Base-by-base conservation (phyloP, 768 basidiomycete species). In the Boletales sp. region DNA sequence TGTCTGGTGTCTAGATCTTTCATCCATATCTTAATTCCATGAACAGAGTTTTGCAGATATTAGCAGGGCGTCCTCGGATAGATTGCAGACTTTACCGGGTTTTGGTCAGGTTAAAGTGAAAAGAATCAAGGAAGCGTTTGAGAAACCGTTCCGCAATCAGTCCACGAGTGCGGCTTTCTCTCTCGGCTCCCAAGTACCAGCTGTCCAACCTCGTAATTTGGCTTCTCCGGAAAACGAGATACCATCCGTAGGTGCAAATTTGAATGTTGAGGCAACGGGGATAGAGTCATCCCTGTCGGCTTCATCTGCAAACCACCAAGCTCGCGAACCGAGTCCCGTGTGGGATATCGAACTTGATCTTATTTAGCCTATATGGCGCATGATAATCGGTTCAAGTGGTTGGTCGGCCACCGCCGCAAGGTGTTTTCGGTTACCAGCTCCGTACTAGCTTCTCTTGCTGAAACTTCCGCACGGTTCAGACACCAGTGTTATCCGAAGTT, bases 51-150 rank as follows among this genome's bases (percentile, higher is more conserved):
- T 98, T 61, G 81, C 87, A 2, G 82, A 84, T 48, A 90, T 98
- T 29, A 79, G 88, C 10, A 77, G 72, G 44, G 85, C 90, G 6
- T 81, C 84, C 2, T 61, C 84, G 1, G 87, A 90, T 49, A 82
- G 86, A 55, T 72, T 99, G 3, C 81, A 86, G 51, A 82, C 81
- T 40, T 81, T 97, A 19, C 95, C 97, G 1, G 97, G 97, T 1
- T 87, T 98, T 46, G 95, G 94, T 9, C 89, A 90, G 55, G 85
- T 94, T 42, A 98, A 98, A 67, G 94, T 95, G 50, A 88, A 82
- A 60, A 85, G 94, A 37, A 78, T 97, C 31, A 85, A 86, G 58
- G 94, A 91, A 49, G 90, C 94, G 0, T 94, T 99, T 69, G 85
- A 89, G 48, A 86, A 88, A 51, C 91, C 92, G 0, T 88, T 99